These are phyloP conservation scores for Gracilaria caudata DNA, from an alignment of 23 red algal genomes.

Conservation along the genomic window DNA sequence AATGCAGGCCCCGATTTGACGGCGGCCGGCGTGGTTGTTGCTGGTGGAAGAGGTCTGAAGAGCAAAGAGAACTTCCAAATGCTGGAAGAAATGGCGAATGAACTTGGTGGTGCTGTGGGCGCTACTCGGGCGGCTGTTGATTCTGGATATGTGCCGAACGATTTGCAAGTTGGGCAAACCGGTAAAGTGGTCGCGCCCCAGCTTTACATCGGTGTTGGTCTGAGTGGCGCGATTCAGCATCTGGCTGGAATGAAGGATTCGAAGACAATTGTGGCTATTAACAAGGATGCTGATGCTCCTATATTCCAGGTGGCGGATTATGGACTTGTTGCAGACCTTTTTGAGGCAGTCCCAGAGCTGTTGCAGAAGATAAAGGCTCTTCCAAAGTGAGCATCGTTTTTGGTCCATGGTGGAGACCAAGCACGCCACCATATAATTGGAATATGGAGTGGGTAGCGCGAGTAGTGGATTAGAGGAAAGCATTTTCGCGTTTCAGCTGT, in stretches of 20 bases:
- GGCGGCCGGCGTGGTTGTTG: constrained; percentile 79
- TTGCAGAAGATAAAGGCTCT: constrained; percentile 59
- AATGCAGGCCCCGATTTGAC: constrained; percentile 76
- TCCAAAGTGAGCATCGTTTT: constrained; percentile 24
- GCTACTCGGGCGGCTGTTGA: constrained; percentile 97
- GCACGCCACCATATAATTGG: neutral
- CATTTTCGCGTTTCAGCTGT: neutral
- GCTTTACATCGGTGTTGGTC: constrained; percentile 92
- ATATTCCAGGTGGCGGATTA: constrained; percentile 98
- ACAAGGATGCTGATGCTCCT: constrained; percentile 97
- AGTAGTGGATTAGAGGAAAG: neutral
- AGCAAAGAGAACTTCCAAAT: constrained; percentile 89
- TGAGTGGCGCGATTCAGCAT: constrained; percentile 96
- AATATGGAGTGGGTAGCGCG: neutral
- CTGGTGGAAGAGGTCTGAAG: constrained; percentile 90
- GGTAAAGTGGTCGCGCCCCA: constrained; percentile 96
- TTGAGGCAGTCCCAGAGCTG: constrained; percentile 91
- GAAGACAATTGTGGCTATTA: constrained; percentile 97
- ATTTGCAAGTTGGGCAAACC: constrained; percentile 98
- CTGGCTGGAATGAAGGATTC: constrained; percentile 98
- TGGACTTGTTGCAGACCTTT: constrained; percentile 94
- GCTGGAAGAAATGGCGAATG: constrained; percentile 79
- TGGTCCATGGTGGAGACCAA: neutral
- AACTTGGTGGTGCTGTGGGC: constrained; percentile 85
- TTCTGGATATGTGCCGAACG: constrained; percentile 87